A percentile compares a stretch with the other conserved stretches of the same genome.
These are phyloP conservation scores for Pulicaria dysenterica DNA, from an alignment of 129 eudicot genomes.

Conservation along the genomic window DNA sequence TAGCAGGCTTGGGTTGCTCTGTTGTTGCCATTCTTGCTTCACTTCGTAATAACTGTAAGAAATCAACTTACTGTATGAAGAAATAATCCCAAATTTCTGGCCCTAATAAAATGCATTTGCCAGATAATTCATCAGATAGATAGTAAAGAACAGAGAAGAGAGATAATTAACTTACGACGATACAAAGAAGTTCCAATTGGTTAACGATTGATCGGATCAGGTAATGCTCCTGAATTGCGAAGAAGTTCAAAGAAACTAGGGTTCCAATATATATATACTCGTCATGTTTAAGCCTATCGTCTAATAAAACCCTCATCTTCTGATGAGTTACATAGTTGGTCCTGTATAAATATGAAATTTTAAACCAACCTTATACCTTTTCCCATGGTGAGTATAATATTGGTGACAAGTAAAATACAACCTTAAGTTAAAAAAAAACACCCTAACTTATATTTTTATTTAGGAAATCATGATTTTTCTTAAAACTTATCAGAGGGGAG, in stretches of 20 bases:
- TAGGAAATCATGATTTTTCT: no score
- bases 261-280: not conserved
- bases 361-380: not conserved
- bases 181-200: constrained; percentile 3
- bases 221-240: not conserved
- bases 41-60: constrained; percentile 1
- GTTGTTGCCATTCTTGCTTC: constrained; percentile 50
- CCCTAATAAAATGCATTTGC: constrained; percentile 8
- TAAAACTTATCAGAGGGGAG: no score
- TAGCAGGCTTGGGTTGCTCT: constrained; percentile 52
- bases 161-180: constrained; percentile 30
- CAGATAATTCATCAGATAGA: not conserved
- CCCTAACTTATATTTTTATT: no score
- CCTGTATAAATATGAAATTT: constrained; percentile 22
- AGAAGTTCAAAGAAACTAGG: constrained; percentile 22
- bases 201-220: constrained; percentile 14
- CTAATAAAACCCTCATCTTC: constrained; percentile 12
- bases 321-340: not conserved
- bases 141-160: not conserved
- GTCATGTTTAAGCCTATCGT: not conserved
- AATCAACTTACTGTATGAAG: not conserved
- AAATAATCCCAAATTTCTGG: constrained; percentile 26
- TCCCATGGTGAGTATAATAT: no score
- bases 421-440: no score
- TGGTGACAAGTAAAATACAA: no score